These are phyloP conservation scores for Aspergillus panamensis DNA, from an alignment of 495 filamentous ascomycete species.

Conservation along the genomic window DNA sequence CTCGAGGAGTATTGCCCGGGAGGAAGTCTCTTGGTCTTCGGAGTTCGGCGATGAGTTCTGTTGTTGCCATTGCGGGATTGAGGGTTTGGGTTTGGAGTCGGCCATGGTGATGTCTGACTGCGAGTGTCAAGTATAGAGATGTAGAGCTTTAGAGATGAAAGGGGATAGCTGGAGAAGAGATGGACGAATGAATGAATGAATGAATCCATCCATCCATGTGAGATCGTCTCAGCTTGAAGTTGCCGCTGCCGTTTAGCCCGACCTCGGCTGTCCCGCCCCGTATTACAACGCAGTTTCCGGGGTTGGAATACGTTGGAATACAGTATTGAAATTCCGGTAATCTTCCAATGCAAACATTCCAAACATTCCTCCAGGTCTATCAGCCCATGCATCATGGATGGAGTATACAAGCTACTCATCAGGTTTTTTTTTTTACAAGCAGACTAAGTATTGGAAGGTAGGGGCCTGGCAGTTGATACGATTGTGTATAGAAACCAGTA, in stretches of 20 bases:
- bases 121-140: conserved; percentile 1
- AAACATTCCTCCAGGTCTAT: no score
- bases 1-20: conserved; percentile 53
- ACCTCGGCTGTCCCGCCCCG: conserved; percentile 33
- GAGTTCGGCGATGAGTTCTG: conserved; percentile 32
- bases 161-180: neutral
- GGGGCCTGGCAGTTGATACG: no score
- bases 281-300: neutral
- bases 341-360: no score
- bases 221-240: neutral
- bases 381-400: no score
- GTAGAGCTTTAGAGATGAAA: conserved; percentile 3
- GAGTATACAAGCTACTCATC: no score
- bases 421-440: no score
- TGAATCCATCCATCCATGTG: no score
- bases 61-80: conserved; percentile 50
- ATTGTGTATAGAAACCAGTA: no score
- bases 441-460: no score
- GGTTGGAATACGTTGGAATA: neutral
- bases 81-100: conserved; percentile 30
- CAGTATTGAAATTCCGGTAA: no score
- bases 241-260: neutral
- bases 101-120: conserved; percentile 32
- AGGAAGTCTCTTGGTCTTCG: conserved; percentile 22
- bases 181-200: conserved; percentile 3